These are phyloP conservation scores for Porodaedalea pini DNA, from an alignment of 1,284 basidiomycete species.

Conservation along the genomic window DNA sequence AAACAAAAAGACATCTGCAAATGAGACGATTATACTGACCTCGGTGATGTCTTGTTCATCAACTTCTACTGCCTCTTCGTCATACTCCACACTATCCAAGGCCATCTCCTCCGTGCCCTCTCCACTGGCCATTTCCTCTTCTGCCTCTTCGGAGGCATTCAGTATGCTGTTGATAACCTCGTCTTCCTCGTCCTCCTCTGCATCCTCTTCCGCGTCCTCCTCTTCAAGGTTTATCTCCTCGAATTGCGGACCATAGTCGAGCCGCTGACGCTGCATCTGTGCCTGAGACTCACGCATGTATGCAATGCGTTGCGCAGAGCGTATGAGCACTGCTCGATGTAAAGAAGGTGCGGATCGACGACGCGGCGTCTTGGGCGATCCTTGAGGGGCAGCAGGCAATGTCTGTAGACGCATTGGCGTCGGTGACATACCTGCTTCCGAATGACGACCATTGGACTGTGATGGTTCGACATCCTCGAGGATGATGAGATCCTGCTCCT, in stretches of 20 bases:
- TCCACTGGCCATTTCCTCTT: conserved; percentile 14
- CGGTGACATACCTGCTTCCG: neutral
- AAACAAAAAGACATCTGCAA: neutral
- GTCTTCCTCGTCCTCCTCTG: conserved; percentile 29
- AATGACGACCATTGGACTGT: conserved; percentile 15
- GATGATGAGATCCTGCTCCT: conserved; percentile 67
- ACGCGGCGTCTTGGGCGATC: conserved; percentile 36
- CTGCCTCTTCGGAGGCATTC: conserved; percentile 19
- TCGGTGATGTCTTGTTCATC: conserved; percentile 17
- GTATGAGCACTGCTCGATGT: conserved; percentile 65
- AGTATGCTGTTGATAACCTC: conserved; percentile 31
- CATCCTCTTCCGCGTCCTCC: conserved; percentile 25
- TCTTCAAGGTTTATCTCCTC: conserved; percentile 29
- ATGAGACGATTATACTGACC: neutral
- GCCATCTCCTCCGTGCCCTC: conserved; percentile 7
- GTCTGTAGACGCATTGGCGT: conserved; percentile 21
- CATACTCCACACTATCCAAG: conserved; percentile 15
- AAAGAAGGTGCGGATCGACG: conserved; percentile 44
- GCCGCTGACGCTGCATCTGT: conserved; percentile 30
- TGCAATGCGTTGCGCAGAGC: conserved; percentile 59
- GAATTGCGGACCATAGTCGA: conserved; percentile 27
- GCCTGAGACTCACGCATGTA: conserved; percentile 35
- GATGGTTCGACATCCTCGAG: conserved; percentile 52
- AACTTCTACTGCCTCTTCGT: conserved; percentile 18
- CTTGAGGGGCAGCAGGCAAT: conserved; percentile 7